Evolutionary conservation across 2,329 filamentous ascomycete species (phyloP), one percentile per base, ranked within the genome.

Genomic region (Cordyceps militaris): DNA sequence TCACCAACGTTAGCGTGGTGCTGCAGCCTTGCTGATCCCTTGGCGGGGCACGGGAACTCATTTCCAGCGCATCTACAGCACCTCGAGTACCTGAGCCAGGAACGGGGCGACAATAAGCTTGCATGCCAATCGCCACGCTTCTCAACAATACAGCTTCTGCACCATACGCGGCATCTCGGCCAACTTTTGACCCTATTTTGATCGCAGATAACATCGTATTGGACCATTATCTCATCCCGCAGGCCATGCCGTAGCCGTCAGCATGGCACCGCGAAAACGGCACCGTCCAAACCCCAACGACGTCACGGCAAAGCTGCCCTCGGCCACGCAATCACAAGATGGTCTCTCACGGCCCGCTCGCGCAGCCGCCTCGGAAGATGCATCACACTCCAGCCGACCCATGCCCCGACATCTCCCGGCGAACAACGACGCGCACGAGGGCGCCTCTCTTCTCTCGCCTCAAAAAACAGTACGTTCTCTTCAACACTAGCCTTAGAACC

Each of bases 261-360:
- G 8, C 30, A 73, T 73, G 71, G 59, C 66, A 62, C 64, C 68
- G 48, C 70, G 70, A 59, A 73, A 72, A 63, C 66, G 66, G 63
- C 66, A 64, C 59, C 66, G 70, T 47, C 66, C 65, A 50, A 69
- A 69, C 53, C 62, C 66, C 54, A 62, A 63, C 44, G 61, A 64
- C 60, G 61, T 60, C 54, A 60, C 63, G 57, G 56, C 60, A 24
- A 26, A 36, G 28, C 58, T 56, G 32, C 42, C 53, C 52, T 30
- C 54, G 57, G 58, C 61, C 43, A 48, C 53, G 30, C 58, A 59
- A 59, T 59, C 58, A 59, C 58, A 60, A 57, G 58, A 57, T 53
- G 42, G 58, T 46, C 52, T 43, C 26, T 19, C 28, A 23, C 54
- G 26, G 46, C 34, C 48, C 34, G 58, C 58, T 43, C 53, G 54